Evolutionary conservation across 768 basidiomycete species (phyloP).

Genomic region (Mrakia frigida): DNA sequence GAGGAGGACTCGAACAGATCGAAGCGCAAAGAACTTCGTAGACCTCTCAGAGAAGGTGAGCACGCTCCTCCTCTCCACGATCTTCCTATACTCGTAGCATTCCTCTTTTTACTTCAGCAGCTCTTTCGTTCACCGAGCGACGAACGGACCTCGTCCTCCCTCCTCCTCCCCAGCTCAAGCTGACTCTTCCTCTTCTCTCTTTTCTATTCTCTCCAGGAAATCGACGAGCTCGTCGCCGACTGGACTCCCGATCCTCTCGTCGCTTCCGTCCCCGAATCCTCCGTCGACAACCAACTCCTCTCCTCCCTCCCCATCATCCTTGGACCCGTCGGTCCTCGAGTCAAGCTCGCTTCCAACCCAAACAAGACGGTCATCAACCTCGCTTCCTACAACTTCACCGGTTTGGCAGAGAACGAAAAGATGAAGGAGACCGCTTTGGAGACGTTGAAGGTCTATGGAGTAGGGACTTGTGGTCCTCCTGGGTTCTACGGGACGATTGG

Average conservation of each 20-base stretch:
- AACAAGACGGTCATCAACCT: conserved; percentile 60
- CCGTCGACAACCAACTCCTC: conserved; percentile 18
- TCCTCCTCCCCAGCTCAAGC: neutral
- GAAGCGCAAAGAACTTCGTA: conserved; percentile 80
- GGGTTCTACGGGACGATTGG: conserved; percentile 96
- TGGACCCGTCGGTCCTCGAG: conserved; percentile 76
- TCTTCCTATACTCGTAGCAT: neutral
- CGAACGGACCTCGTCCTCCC: neutral
- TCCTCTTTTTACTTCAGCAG: neutral
- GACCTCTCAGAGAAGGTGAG: conserved; percentile 81
- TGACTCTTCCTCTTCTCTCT: neutral
- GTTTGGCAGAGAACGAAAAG: conserved; percentile 77
- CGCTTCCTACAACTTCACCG: conserved; percentile 85
- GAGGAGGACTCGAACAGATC: conserved; percentile 78
- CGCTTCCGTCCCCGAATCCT: conserved; percentile 57
- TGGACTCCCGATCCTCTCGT: conserved; percentile 84
- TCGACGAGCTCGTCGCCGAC: conserved; percentile 92
- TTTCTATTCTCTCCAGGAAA: conserved; percentile 58
- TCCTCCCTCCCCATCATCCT: conserved; percentile 66
- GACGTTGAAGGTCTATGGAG: conserved; percentile 77
- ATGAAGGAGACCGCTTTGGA: conserved; percentile 82
- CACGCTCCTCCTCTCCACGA: conserved; percentile 11
- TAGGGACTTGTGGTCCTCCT: conserved; percentile 91
- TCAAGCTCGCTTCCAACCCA: conserved; percentile 57
- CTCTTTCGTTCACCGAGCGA: neutral